These are phyloP conservation scores for Pseudevernia furfuracea DNA, from an alignment of 495 filamentous ascomycete genomes.

Conservation along the genomic window DNA sequence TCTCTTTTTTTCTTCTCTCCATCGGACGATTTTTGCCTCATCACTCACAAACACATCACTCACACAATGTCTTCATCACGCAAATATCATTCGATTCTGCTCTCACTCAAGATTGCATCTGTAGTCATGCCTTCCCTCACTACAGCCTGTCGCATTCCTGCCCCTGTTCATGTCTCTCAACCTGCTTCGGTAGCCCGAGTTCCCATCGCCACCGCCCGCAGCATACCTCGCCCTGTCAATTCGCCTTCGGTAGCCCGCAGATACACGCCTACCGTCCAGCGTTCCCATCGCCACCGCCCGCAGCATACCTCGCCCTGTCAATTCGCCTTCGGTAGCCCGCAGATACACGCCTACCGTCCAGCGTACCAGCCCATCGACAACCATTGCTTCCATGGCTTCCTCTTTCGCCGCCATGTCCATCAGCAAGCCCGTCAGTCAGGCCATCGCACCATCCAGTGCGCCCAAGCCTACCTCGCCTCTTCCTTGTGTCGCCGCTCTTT, in stretches of 20 bases:
- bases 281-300: not conserved
- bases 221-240: not conserved
- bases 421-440: conserved; percentile 5
- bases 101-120: not conserved
- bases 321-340: conserved; percentile 3
- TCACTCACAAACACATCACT: conserved; percentile 1
- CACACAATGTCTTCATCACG: conserved; percentile 7
- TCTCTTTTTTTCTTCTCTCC: not conserved
- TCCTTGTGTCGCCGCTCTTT: not conserved
- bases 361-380: conserved; percentile 9
- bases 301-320: conserved; percentile 1
- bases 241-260: conserved; percentile 1
- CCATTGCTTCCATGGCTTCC: not conserved
- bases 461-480: conserved; percentile 15
- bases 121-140: not conserved
- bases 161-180: not conserved
- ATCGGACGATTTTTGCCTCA: not conserved
- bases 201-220: not conserved
- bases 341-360: not conserved
- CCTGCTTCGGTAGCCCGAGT: not conserved
- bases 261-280: conserved; percentile 1
- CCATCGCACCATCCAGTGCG: conserved; percentile 6
- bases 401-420: not conserved
- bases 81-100: not conserved
- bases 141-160: not conserved